Evolutionary conservation across 345 rosid genomes (phyloP).

Genomic region (Eucalyptus sideroxylon): DNA sequence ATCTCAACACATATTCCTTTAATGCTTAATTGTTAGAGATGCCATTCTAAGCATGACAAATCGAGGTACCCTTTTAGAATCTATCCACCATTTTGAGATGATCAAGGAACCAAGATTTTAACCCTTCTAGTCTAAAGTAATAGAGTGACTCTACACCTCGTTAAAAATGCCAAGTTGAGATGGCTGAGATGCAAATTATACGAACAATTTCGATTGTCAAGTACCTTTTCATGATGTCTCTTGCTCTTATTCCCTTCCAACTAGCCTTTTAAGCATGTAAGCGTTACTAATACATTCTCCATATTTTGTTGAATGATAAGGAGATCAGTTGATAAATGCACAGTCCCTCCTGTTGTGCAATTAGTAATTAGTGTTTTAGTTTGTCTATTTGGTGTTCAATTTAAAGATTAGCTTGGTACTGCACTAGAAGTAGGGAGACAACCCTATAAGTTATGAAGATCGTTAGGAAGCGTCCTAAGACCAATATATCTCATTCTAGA

Average conservation of each 20-base stretch:
- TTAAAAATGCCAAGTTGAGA: neutral
- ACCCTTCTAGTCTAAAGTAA: neutral
- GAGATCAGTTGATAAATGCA: neutral
- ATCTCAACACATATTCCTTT: neutral
- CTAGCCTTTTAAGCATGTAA: neutral
- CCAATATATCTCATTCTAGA: neutral
- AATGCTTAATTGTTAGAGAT: neutral
- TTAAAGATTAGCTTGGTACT: neutral
- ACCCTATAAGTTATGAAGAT: neutral
- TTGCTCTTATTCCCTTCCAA: neutral
- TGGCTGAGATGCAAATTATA: neutral
- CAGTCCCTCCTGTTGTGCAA: neutral
- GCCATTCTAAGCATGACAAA: neutral
- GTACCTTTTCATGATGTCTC: neutral
- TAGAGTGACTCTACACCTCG: neutral
- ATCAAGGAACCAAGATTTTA: neutral
- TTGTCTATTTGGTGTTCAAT: neutral
- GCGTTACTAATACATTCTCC: neutral
- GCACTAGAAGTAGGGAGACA: neutral
- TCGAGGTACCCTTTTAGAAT: neutral
- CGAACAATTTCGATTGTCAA: neutral
- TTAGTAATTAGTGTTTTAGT: neutral
- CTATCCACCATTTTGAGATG: neutral
- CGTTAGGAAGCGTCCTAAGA: neutral
- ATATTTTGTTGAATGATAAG: neutral